phyloP scores from a whole-genome alignment of 495 filamentous ascomycete genomes.

The Neurospora terricola region DNA sequence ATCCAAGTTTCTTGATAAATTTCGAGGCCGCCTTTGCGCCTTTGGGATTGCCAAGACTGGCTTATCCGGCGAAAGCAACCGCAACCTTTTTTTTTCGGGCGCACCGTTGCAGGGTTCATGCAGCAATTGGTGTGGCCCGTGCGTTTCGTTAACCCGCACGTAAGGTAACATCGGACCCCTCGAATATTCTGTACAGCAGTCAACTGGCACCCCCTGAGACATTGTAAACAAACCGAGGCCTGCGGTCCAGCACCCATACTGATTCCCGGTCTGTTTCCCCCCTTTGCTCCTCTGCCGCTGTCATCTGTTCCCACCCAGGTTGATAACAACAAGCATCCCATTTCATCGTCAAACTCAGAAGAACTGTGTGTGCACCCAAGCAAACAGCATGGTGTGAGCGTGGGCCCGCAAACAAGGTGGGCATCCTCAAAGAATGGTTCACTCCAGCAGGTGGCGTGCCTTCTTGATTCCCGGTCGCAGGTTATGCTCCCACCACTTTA shows the following conservation, averaged over 20 bases:
- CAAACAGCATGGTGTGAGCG: not conserved
- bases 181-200: not conserved
- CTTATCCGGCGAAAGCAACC: not conserved
- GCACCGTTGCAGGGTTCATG: not conserved
- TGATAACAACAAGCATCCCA: not conserved
- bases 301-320: not conserved
- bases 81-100: not conserved
- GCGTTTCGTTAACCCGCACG: not conserved
- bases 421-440: not conserved
- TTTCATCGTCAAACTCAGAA: not conserved
- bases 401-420: not conserved
- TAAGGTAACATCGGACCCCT: not conserved
- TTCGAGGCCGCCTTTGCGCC: not conserved
- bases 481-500: constrained; percentile 42
- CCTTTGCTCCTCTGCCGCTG: not conserved
- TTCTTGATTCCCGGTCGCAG: constrained; percentile 5
- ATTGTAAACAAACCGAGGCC: not conserved
- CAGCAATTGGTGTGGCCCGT: not conserved
- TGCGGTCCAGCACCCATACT: not conserved
- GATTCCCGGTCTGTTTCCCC: not conserved
- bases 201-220: not conserved
- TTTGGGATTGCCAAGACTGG: not conserved
- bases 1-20: not conserved
- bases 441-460: constrained; percentile 1
- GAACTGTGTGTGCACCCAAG: not conserved